Evolutionary conservation across 169 alveolate genomes (phyloP).

Genomic region (Cryptosporidium ryanae): DNA sequence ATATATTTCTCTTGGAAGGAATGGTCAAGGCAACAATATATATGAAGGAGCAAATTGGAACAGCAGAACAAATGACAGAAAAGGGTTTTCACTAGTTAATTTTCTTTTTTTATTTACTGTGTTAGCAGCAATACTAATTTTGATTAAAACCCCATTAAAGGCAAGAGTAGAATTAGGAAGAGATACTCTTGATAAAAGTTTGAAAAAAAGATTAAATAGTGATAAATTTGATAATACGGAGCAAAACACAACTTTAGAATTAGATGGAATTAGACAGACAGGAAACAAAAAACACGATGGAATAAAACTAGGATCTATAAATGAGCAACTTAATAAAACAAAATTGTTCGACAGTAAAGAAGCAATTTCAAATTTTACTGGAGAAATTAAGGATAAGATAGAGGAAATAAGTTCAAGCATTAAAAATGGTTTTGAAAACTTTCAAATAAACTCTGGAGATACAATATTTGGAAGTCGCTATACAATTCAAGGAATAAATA

Average conservation of each 20-base stretch:
- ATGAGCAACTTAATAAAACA: background rate
- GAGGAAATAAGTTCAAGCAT: background rate
- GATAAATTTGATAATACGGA: background rate
- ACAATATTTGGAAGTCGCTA: slow-evolving; percentile 56
- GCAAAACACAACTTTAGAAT: background rate
- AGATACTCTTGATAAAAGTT: slow-evolving; percentile 17
- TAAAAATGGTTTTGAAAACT: background rate
- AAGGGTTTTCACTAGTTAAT: background rate
- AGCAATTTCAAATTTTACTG: background rate
- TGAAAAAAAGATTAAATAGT: background rate
- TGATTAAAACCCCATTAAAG: slow-evolving; percentile 24
- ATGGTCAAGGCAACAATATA: background rate
- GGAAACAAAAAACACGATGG: background rate
- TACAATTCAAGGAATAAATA: slow-evolving; percentile 29
- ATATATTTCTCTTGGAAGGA: slow-evolving; percentile 23
- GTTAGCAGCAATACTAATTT: background rate
- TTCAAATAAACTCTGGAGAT: slow-evolving; percentile 2
- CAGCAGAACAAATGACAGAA: background rate
- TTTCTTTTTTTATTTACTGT: slow-evolving; percentile 13
- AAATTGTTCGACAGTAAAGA: background rate
- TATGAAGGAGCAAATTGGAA: too few species aligned
- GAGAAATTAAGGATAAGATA: background rate
- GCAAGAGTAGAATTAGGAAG: slow-evolving; percentile 33
- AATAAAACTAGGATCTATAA: background rate
- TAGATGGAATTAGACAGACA: too few species aligned